These are phyloP conservation scores for Barnettozyma wickerhamii DNA, from an alignment of 805 yeast species.

Conservation along the genomic window DNA sequence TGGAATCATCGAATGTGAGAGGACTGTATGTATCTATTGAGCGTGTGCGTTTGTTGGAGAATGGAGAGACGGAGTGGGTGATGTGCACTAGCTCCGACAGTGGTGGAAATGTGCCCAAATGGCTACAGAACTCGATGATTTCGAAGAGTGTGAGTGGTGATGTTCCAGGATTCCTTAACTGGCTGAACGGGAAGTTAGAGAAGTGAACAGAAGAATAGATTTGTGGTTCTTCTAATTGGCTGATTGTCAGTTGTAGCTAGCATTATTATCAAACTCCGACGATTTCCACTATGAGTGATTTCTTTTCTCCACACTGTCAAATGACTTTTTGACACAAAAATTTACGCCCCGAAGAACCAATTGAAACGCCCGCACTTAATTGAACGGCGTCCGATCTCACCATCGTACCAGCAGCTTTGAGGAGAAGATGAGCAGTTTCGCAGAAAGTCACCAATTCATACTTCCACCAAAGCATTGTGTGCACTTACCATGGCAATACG, in stretches of 20 bases:
- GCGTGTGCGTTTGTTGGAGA: conserved; percentile 20
- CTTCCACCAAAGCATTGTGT: too few species aligned
- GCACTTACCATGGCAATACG: too few species aligned
- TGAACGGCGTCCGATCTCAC: too few species aligned
- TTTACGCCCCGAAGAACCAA: not conserved
- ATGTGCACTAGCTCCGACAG: conserved; percentile 38
- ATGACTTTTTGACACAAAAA: conserved; percentile 1
- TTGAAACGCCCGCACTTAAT: not conserved
- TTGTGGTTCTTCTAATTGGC: not conserved
- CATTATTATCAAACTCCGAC: conserved; percentile 4
- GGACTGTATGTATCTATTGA: conserved; percentile 36
- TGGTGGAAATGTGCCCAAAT: conserved; percentile 37
- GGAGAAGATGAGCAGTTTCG: too few species aligned
- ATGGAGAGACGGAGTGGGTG: conserved; percentile 27
- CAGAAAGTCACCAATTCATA: too few species aligned
- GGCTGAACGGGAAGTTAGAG: conserved; percentile 13
- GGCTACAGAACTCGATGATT: conserved; percentile 36
- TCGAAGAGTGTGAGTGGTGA: conserved; percentile 35
- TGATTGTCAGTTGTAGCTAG: not conserved
- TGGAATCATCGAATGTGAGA: conserved; percentile 23
- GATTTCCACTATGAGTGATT: conserved; percentile 2
- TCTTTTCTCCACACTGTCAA: conserved; percentile 4
- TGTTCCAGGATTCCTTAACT: conserved; percentile 33
- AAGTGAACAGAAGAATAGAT: not conserved
- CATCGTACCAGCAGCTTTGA: too few species aligned